phyloP scores from a whole-genome alignment of 345 rosid species.

The Ceriops tagal region DNA sequence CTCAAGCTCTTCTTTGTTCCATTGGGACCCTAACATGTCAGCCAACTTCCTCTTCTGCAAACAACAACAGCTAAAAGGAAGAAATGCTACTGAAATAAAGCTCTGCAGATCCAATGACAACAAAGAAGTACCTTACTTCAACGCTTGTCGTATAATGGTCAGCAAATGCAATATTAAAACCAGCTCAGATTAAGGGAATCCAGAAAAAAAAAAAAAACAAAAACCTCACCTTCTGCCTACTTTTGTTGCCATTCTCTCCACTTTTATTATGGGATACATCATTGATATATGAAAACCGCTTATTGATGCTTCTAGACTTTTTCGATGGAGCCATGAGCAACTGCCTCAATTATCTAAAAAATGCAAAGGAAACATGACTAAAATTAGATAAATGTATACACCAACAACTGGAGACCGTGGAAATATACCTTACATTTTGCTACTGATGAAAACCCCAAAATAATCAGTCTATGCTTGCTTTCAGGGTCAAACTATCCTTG shows the following conservation, averaged over 20 bases:
- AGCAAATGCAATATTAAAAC: background rate
- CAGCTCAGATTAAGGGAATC: background rate
- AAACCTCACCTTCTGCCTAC: slow-evolving; percentile 54
- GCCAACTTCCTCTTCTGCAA: slow-evolving; percentile 69
- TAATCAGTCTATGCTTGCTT: too few relatives aligned
- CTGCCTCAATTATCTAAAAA: slow-evolving; percentile 33
- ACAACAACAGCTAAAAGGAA: background rate
- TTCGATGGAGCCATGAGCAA: slow-evolving; percentile 68
- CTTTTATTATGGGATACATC: slow-evolving; percentile 46
- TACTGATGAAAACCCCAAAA: too few relatives aligned
- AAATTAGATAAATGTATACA: background rate
- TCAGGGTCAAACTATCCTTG: too few relatives aligned
- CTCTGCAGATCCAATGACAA: background rate
- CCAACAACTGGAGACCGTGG: background rate
- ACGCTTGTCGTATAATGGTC: too few relatives aligned
- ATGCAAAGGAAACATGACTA: slow-evolving; percentile 5
- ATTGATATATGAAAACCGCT: slow-evolving; percentile 42
- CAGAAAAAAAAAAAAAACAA: slow-evolving; percentile 5
- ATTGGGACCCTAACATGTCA: slow-evolving; percentile 84
- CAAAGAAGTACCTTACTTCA: background rate
- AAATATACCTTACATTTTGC: background rate
- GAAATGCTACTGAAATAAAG: background rate
- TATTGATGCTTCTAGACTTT: slow-evolving; percentile 53
- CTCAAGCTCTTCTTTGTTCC: slow-evolving; percentile 79
- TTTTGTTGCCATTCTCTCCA: slow-evolving; percentile 46